A percentile compares a stretch with the other conserved stretches of the same genome.
Evolutionary conservation across 257 asterid species (phyloP).

Genomic region (Petrea volubilis): DNA sequence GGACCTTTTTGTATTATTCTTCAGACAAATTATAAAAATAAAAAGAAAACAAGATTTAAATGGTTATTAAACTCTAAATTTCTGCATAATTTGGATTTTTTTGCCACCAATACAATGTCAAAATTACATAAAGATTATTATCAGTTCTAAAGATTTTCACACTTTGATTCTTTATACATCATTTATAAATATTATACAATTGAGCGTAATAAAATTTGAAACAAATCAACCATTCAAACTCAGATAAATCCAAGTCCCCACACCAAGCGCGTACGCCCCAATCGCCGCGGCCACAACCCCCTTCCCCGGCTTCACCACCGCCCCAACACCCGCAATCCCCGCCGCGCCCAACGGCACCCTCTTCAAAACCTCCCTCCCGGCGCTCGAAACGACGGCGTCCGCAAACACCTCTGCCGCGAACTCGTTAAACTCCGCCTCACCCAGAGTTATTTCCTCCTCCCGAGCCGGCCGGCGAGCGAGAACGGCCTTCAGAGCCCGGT

Average conservation of each 20-base stretch:
- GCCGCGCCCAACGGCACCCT: slow-evolving; percentile 62
- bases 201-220: too few species aligned
- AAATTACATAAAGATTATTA: too few species aligned
- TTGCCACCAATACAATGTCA: too few species aligned
- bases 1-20: too few species aligned
- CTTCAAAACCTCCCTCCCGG: slow-evolving; percentile 51
- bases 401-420: slow-evolving; percentile 54
- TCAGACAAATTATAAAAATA: too few species aligned
- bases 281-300: slow-evolving; percentile 61
- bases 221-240: slow-evolving; percentile 30
- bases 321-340: slow-evolving; percentile 71
- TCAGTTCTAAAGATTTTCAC: too few species aligned
- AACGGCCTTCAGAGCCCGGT: slow-evolving; percentile 45
- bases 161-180: too few species aligned
- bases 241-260: slow-evolving; percentile 49
- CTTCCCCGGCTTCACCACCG: slow-evolving; percentile 52
- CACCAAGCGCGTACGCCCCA: slow-evolving; percentile 80
- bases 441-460: slow-evolving; percentile 38
- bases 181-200: too few species aligned
- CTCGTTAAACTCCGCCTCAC: slow-evolving; percentile 49
- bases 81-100: too few species aligned
- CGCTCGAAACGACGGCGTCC: slow-evolving; percentile 50
- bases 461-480: slow-evolving; percentile 35
- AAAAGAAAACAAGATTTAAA: too few species aligned
- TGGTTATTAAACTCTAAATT: too few species aligned